Percentiles rank a stretch among this genome's conserved stretches.
Evolutionary conservation across 2,329 filamentous ascomycete genomes (phyloP).

Genomic region (Aureobasidium zeae): DNA sequence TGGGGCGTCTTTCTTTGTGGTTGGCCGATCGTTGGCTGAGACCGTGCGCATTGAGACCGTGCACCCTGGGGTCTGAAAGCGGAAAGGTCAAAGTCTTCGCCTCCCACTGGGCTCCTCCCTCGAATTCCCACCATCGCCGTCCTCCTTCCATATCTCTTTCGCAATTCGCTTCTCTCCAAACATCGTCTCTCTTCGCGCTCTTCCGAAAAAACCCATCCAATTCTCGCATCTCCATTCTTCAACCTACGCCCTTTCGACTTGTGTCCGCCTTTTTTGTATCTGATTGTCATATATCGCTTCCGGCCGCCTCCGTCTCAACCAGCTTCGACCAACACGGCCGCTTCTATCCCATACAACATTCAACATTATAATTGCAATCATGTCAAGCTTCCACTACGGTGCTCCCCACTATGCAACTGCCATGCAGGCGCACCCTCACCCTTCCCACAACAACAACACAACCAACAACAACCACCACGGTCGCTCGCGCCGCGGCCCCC

Average conservation of each 20-base stretch:
- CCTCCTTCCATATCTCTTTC: constrained; percentile 13
- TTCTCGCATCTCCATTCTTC: neutral
- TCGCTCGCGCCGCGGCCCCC: constrained; percentile 74
- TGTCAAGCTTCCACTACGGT: constrained; percentile 43
- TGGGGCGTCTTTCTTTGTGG: constrained; percentile 12
- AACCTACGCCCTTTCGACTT: constrained; percentile 4
- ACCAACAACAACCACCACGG: constrained; percentile 79
- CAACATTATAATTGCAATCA: constrained; percentile 24
- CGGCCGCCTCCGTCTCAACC: constrained; percentile 17
- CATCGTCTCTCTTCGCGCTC: constrained; percentile 6
- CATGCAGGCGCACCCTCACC: constrained; percentile 44
- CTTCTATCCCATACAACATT: constrained; percentile 12
- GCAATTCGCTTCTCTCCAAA: constrained; percentile 7
- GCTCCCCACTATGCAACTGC: constrained; percentile 39
- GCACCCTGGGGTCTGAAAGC: neutral
- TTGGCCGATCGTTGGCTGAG: constrained; percentile 9
- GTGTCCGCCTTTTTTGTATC: neutral
- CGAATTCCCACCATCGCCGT: constrained; percentile 1
- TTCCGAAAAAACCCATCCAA: constrained; percentile 5
- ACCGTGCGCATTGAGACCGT: too few species aligned
- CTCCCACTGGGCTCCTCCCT: neutral
- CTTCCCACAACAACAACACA: too few species aligned
- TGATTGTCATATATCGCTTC: constrained; percentile 17
- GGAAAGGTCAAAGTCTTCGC: neutral
- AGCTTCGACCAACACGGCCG: constrained; percentile 15